These are phyloP conservation scores for Collybia sp. DNA, from an alignment of 768 basidiomycete genomes.

Conservation along the genomic window DNA sequence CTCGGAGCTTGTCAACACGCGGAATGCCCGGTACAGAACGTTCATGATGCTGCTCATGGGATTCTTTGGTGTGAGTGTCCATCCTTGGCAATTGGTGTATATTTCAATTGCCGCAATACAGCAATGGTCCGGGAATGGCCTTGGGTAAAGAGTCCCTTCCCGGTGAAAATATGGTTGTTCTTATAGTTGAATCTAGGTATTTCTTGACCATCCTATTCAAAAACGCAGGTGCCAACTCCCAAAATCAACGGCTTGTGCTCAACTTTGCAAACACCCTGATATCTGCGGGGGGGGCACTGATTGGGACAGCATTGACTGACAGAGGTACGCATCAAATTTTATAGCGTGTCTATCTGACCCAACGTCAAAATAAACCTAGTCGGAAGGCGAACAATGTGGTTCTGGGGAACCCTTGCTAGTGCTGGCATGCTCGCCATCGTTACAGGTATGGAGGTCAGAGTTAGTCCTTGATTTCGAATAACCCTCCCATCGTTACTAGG, in stretches of 20 bases:
- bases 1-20: slow-evolving; percentile 41
- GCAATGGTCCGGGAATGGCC: slow-evolving; percentile 54
- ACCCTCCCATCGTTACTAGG: slow-evolving; percentile 14
- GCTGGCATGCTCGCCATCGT: slow-evolving; percentile 35
- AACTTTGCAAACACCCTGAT: slow-evolving; percentile 40
- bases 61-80: slow-evolving; percentile 38
- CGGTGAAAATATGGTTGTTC: not conserved
- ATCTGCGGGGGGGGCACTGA: slow-evolving; percentile 32
- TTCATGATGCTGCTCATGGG: slow-evolving; percentile 49
- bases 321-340: slow-evolving; percentile 18
- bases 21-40: slow-evolving; percentile 39
- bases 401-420: slow-evolving; percentile 39
- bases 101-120: slow-evolving; percentile 2
- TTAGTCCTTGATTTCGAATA: not conserved
- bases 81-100: not conserved
- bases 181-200: slow-evolving; percentile 20
- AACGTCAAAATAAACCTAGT: slow-evolving; percentile 15
- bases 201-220: slow-evolving; percentile 39
- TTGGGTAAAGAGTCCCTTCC: slow-evolving; percentile 28
- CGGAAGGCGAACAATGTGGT: slow-evolving; percentile 40
- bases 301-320: slow-evolving; percentile 37
- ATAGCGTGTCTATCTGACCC: not conserved
- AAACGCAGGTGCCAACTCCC: slow-evolving; percentile 32
- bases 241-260: slow-evolving; percentile 32
- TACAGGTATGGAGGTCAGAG: slow-evolving; percentile 21